Conservation (phyloP, 352 stramenopile species). For the Globisporangium acanthophoron region DNA sequence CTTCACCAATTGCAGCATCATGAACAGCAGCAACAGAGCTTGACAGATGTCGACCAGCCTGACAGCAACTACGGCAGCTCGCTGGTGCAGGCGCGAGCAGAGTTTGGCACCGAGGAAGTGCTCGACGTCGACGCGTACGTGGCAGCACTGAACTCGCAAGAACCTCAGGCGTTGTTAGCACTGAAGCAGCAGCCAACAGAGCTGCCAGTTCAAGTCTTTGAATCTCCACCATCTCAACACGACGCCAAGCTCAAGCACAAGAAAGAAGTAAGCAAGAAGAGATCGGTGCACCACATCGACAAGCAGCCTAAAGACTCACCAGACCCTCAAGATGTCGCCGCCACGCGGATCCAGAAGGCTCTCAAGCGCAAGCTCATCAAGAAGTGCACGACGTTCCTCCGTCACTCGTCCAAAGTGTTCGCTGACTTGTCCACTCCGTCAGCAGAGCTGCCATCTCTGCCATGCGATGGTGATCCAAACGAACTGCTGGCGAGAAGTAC, state of each 20-base stretch:
- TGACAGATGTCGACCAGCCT: conserved; percentile 33
- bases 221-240: too few species aligned
- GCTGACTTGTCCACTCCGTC: background rate
- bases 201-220: too few species aligned
- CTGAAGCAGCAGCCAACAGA: background rate
- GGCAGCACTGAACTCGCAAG: background rate
- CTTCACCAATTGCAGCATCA: background rate
- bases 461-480: too few species aligned
- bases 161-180: too few species aligned
- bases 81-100: conserved; percentile 3
- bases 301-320: background rate
- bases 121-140: conserved; percentile 6
- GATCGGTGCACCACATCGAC: too few species aligned
- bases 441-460: too few species aligned
- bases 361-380: conserved; percentile 14
- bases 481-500: too few species aligned
- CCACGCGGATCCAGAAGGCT: conserved; percentile 11
- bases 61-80: conserved; percentile 40
- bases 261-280: too few species aligned
- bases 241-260: too few species aligned
- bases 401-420: conserved; percentile 15
- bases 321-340: background rate
- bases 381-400: conserved; percentile 12
- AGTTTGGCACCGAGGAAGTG: conserved; percentile 10
- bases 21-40: background rate